Base-by-base conservation (phyloP, 2,329 filamentous ascomycete species). In the Pseudogymnoascus sp. region DNA sequence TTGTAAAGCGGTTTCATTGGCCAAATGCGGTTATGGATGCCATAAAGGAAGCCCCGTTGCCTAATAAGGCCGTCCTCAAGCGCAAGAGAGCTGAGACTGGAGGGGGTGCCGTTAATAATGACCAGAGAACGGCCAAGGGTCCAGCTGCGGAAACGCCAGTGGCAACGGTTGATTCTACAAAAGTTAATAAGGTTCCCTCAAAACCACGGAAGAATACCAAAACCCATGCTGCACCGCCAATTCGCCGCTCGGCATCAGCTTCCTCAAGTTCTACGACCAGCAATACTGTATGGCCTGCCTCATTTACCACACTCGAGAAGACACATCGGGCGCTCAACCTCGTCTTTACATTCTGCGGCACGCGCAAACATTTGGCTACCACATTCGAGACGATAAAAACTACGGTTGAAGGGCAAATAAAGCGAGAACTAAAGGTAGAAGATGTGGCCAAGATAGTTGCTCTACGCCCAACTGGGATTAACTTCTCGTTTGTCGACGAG, bases 281-380 rank as follows among this genome's bases (percentile, higher is more conserved):
- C 41, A 53, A 64, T 10, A 10, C 59, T 24, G 14, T 41, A 26
- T 97, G 93, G 92, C 92, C 93, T 0, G 81, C 84, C 1, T 79
- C 83, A 53, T 90, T 98, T 74, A 88, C 85, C 63, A 79, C 81
- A 43, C 81, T 98, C 7, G 86, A 89, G 26, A 87, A 88, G 73
- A 89, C 88, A 0, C 90, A 98, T 73, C 84, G 87, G 65, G 93
- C 95, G 1, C 78, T 99, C 65, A 99, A 96, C 70, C 78, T 98
- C 1, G 91, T 98, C 0, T 96, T 91, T 70, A 98, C 95, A 0
- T 98, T 99, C 72, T 96, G 91, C 77, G 95, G 88, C 72, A 93
- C 93, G 1, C 87, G 95, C 53, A 97, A 96, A 73, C 90, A 98
- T 70, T 82, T 98, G 28, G 87, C 90, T 0, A 98, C 95, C 0